Conservation (phyloP, 2,329 filamentous ascomycete species). For the Aspergillus neotritici region DNA sequence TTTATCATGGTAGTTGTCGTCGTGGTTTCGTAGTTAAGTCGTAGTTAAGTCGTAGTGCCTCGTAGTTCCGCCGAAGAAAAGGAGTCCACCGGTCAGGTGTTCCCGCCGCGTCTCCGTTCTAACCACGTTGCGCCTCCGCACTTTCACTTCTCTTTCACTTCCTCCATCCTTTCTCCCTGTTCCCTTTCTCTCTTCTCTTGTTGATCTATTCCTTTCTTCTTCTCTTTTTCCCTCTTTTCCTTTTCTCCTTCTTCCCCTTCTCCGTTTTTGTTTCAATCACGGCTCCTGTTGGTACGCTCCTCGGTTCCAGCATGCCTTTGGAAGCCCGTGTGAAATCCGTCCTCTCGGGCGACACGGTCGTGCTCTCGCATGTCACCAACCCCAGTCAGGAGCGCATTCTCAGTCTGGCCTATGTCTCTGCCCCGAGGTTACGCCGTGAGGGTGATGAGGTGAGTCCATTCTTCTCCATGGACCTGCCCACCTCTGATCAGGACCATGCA, state of each 20-base stretch:
- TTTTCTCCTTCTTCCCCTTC: constrained; percentile 4
- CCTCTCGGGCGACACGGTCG: constrained; percentile 84
- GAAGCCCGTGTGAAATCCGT: constrained; percentile 84
- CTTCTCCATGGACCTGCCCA: neutral
- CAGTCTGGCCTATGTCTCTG: constrained; percentile 86
- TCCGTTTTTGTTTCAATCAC: constrained; percentile 3
- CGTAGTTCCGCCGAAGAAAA: too few species aligned
- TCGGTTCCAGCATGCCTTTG: constrained; percentile 33
- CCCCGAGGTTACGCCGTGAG: constrained; percentile 79
- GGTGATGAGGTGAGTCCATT: constrained; percentile 64
- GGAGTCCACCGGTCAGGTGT: constrained; percentile 24
- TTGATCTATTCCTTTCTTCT: constrained; percentile 11
- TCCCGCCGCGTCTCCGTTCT: constrained; percentile 21
- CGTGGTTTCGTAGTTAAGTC: too few species aligned
- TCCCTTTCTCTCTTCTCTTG: constrained; percentile 8
- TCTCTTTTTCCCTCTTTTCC: constrained; percentile 8
- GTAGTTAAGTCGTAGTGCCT: too few species aligned
- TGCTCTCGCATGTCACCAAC: constrained; percentile 76
- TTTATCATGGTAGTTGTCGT: too few species aligned
- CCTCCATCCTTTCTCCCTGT: neutral
- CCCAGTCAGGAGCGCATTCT: constrained; percentile 76
- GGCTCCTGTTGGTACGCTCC: too few species aligned
- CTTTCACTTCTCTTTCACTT: constrained; percentile 4
- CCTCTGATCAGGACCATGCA: neutral
- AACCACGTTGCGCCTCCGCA: constrained; percentile 29